These are phyloP conservation scores for Sporisorium graminicola DNA, from an alignment of 1,284 basidiomycete species.

Conservation along the genomic window DNA sequence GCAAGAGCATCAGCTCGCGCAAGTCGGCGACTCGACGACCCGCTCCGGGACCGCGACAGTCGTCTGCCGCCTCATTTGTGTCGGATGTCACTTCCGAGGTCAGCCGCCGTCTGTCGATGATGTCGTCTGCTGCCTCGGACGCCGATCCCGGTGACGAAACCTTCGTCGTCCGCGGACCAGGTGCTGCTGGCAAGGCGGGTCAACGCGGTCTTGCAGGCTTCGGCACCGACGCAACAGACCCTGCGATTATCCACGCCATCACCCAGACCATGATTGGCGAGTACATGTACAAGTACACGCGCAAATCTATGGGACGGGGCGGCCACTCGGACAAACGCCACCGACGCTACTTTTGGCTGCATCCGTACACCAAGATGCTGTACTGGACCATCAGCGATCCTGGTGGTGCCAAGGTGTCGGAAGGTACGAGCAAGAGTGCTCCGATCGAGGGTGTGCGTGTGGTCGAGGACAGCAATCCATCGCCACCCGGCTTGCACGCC, in stretches of 20 bases:
- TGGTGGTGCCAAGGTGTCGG: slow-evolving; percentile 84
- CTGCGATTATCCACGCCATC: slow-evolving; percentile 82
- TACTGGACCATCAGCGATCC: slow-evolving; percentile 98
- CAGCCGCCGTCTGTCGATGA: slow-evolving; percentile 55
- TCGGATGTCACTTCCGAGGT: slow-evolving; percentile 63
- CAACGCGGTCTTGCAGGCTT: slow-evolving; percentile 33
- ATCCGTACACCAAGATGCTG: slow-evolving; percentile 96
- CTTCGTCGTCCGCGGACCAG: slow-evolving; percentile 26
- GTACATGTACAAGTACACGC: slow-evolving; percentile 97
- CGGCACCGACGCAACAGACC: slow-evolving; percentile 58
- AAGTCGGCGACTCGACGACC: slow-evolving; percentile 38
- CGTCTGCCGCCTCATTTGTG: slow-evolving; percentile 59
- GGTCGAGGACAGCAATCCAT: slow-evolving; percentile 90
- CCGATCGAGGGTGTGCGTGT: slow-evolving; percentile 92
- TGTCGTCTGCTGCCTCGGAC: slow-evolving; percentile 50
- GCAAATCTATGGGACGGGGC: slow-evolving; percentile 84
- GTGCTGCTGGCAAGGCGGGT: slow-evolving; percentile 17
- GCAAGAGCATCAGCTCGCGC: slow-evolving; percentile 48
- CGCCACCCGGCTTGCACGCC: slow-evolving; percentile 90
- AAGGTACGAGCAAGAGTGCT: slow-evolving; percentile 97
- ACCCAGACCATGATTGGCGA: slow-evolving; percentile 99
- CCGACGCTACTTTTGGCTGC: slow-evolving; percentile 98
- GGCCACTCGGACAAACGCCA: slow-evolving; percentile 91
- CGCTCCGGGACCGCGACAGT: slow-evolving; percentile 35
- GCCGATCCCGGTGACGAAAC: slow-evolving; percentile 43